Evolutionary conservation across 2,329 filamentous ascomycete species (phyloP), one percentile per base, ranked within the genome.

Genomic region (Colletotrichum scovillei): DNA sequence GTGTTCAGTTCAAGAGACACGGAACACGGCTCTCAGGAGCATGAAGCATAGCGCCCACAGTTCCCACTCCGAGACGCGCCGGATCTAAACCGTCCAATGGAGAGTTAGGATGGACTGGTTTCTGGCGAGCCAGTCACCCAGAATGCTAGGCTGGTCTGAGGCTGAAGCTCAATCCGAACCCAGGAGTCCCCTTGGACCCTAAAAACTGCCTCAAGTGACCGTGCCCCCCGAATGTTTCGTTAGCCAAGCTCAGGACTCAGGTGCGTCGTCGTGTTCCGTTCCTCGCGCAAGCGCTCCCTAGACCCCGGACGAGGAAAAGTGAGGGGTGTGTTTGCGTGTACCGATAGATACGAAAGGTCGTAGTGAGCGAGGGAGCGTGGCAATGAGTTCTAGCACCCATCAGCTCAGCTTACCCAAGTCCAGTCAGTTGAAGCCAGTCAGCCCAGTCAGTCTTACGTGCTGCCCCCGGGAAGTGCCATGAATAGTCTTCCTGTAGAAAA

Each of bases 141-240:
- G 32, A 35, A 12, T 35, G 32, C 11, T 19, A 19, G 16, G 14
- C 6, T 22, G 28, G 46, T 58, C 35, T 12, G 53, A 64, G 32
- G 32, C 16, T 46, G 66, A 63, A 32, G 69, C 19, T 62, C 38
- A 57, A 62, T 57, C 58, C 57, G 69, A 58, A 68, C 42, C 58
- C 32, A 58, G 66, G 53, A 64, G 53, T 53, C 30, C 30, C 49
- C 6, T 56, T 56, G 30, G 49, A 56, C 30, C 38, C 46, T 6
- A 12, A 14, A 16, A 63, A 63, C 64, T 72, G 69, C 63, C 55
- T 65, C 46, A 67, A 38, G 24, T 19, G 46, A n/a, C 69, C 57
- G 65, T 63, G 65, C 57, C 64, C 19, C 65, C 28, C 49, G 24
- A 55, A 72, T 72, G 66, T 69, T 72, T 72, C 46, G 69, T n/a